Base-by-base conservation (phyloP, 176 grass and related monocot genomes). In the Avena insularis region DNA sequence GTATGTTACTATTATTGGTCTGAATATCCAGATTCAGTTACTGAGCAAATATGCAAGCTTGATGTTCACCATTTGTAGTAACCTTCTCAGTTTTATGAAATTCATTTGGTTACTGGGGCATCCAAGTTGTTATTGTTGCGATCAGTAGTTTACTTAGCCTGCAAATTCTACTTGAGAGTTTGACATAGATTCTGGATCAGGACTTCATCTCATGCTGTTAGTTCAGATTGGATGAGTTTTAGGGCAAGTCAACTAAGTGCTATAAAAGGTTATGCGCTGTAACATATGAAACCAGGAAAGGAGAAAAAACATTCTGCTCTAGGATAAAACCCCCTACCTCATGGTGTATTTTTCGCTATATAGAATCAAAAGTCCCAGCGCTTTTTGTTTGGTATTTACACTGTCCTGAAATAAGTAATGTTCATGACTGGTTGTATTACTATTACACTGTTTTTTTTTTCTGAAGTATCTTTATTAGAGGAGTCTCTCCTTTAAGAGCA, bases 181-280 rank as follows among this genome's bases (percentile, higher is more conserved):
- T 50, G 71, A 74, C 45, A 49, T 75, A 75, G 45, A 71, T 72
- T 72, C 69, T 46, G 20, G 11, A 48, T 74, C 71, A 75, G 21
- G n/a, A 23, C 12, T 47, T 74, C 46, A 48, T 74, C 40, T 74
- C 45, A 11, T 47, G 19, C 45, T 8, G 20, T 74, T 25, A 12
- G 71, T 74, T 48, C 46, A 74, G n/a, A 14, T 51, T 27, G 45
- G 71, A 23, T 15, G 6, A 7, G 13, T 66, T 74, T 27, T 21
- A 48, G 48, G 21, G 23, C 23, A 51, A 75, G 12, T 75, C 47
- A 8, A 51, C n/a, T 51, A 10, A 75, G 46, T 15, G 13, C 45
- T 75, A 27, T 50, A 75, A 75, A 75, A 75, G 72, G 47, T 49
- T 51, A 51, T 16, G 13, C 47, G 14, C 13, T 51, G n/a, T 21